phyloP scores from a whole-genome alignment of 208 protist genomes.

The Trypanosoma platydactyli region DNA sequence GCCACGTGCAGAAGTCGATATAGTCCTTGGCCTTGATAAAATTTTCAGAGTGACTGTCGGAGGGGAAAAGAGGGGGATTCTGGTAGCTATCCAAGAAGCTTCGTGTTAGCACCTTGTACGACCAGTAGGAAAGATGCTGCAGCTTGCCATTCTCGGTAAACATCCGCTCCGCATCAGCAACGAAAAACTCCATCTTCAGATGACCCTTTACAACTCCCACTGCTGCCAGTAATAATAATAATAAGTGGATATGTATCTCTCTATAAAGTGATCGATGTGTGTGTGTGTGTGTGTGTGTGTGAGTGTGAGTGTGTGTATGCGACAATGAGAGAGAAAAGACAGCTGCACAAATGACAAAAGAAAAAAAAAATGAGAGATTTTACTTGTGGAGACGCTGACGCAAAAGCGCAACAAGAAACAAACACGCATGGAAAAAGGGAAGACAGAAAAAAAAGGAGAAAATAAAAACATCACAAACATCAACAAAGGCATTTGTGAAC shows the following conservation, averaged over 20 bases:
- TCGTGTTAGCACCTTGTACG: slow-evolving; percentile 36
- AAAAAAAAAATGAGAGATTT: background rate
- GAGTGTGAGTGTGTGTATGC: no score
- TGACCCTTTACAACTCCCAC: background rate
- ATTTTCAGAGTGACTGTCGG: slow-evolving; percentile 16
- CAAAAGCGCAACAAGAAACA: background rate
- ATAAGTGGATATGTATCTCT: background rate
- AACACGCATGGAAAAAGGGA: slow-evolving; percentile 5
- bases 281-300: background rate
- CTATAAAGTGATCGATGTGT: background rate
- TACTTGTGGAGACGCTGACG: background rate
- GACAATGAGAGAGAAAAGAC: no score
- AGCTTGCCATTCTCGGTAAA: slow-evolving; percentile 32
- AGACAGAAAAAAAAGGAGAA: slow-evolving; percentile 15
- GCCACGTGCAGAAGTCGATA: slow-evolving; percentile 46
- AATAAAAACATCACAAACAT: background rate
- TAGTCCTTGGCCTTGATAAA: slow-evolving; percentile 25
- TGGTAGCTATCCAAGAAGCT: slow-evolving; percentile 32
- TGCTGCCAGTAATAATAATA: slow-evolving; percentile 9
- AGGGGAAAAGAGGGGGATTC: slow-evolving; percentile 19
- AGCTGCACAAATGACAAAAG: no score
- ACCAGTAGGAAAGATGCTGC: slow-evolving; percentile 36
- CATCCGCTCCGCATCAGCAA: slow-evolving; percentile 34
- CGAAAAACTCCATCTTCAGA: slow-evolving; percentile 32
- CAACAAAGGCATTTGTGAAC: slow-evolving; percentile 10